Conservation (phyloP, 805 yeast genomes). For the Wickerhamia fluorescens region DNA sequence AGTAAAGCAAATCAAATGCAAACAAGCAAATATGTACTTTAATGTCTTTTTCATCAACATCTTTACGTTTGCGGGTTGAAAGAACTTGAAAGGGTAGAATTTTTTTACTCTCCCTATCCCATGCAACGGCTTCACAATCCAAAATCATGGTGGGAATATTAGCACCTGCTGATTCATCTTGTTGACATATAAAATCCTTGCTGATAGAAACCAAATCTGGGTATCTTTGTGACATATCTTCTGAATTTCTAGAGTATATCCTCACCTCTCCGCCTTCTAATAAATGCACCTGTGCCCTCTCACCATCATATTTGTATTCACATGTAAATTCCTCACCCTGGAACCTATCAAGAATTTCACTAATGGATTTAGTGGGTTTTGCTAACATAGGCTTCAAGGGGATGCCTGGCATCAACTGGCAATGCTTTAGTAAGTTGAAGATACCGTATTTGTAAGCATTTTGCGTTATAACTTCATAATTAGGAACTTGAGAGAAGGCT, state of each 20-base stretch:
- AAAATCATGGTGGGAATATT: slow-evolving; percentile 47
- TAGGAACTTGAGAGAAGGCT: slow-evolving; percentile 85
- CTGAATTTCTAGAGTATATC: slow-evolving; percentile 90
- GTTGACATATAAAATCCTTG: slow-evolving; percentile 44
- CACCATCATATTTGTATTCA: slow-evolving; percentile 97
- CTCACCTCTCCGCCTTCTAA: slow-evolving; percentile 57
- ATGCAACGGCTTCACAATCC: slow-evolving; percentile 97
- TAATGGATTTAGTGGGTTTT: slow-evolving; percentile 88
- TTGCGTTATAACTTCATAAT: slow-evolving; percentile 72
- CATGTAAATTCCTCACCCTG: slow-evolving; percentile 83
- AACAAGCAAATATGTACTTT: slow-evolving; percentile 88
- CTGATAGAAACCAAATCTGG: slow-evolving; percentile 79
- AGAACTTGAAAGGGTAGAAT: slow-evolving; percentile 91
- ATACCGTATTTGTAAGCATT: slow-evolving; percentile 66
- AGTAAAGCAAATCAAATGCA: slow-evolving; percentile 80
- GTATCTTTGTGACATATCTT: slow-evolving; percentile 92
- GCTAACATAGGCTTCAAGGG: slow-evolving; percentile 98
- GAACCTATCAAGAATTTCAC: slow-evolving; percentile 88
- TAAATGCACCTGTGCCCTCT: slow-evolving; percentile 90
- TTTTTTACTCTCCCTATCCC: slow-evolving; percentile 73
- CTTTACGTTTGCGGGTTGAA: slow-evolving; percentile 91
- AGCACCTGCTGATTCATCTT: slow-evolving; percentile 6
- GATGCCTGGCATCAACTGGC: slow-evolving; percentile 81
- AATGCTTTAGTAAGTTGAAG: slow-evolving; percentile 52
- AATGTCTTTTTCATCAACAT: slow-evolving; percentile 79